Evolutionary conservation across 139 green algal genomes (phyloP), one percentile per base, ranked within the genome.

Genomic region (Coelastrella sp.): DNA sequence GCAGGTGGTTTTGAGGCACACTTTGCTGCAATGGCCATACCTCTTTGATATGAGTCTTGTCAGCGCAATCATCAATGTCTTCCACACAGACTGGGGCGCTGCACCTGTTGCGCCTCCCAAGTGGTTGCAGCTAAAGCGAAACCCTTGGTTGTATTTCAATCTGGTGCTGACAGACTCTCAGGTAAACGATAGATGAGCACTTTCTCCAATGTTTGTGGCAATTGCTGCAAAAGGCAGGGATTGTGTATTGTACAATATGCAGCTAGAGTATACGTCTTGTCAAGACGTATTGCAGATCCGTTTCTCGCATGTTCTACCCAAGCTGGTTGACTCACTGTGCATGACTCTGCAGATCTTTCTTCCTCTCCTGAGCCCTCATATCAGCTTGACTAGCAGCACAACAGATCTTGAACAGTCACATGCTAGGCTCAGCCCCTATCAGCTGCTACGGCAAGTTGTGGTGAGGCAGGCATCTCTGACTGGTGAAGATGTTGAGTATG

Each of bases 61-160:
- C 6, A 91, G 67, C 25, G 93, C 92, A 19, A 79, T 94, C n/a
- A 77, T 91, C 48, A 88, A 87, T 79, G 84, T 97, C 40, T 97
- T 97, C 67, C 21, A 88, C 67, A 87, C 87, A 5, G 84, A 51
- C 19, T 92, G 88, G 88, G 89, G 90, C 72, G 45, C 34, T 30
- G 88, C 50, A 11, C 81, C 78, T 0, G 11, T 51, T 50, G 64
- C 43, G 7, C 79, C 85, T 11, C 66, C 87, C 11, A 77, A 83
- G 27, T 66, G 34, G 15, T 76, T 93, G 67, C 87, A 86, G n/a
- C 50, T 89, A n/a, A 40, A 48, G 69, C 73, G 37, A 38, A 87
- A 30, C 11, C 87, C 92, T 5, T 97, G 93, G 93, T 69, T 96
- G 35, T 96, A 96, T 87, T 89, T 97, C 87, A 97, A 97, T 88